These are phyloP conservation scores for Endoconidiophora polonica DNA, from an alignment of 2,329 filamentous ascomycete species.

Conservation along the genomic window DNA sequence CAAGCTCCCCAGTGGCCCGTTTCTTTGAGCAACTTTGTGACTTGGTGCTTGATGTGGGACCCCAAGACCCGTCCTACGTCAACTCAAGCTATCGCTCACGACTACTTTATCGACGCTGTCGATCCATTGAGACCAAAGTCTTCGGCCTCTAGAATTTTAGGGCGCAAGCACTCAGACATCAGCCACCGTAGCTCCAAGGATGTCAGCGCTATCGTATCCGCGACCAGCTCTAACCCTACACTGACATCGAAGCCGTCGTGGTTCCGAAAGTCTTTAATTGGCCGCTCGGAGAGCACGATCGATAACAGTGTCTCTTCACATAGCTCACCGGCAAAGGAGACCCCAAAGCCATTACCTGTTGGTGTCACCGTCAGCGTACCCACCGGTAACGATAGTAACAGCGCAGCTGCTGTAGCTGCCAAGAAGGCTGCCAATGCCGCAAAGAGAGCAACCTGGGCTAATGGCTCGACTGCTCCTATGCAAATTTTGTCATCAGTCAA, in stretches of 20 bases:
- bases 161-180: slow-evolving; percentile 79
- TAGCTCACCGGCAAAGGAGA: slow-evolving; percentile 25
- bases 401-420: slow-evolving; percentile 25
- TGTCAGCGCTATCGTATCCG: slow-evolving; percentile 14
- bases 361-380: slow-evolving; percentile 19
- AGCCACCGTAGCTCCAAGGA: slow-evolving; percentile 52
- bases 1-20: slow-evolving; percentile 82
- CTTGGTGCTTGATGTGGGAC: slow-evolving; percentile 98
- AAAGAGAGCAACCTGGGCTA: slow-evolving; percentile 90
- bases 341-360: slow-evolving; percentile 28
- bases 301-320: slow-evolving; percentile 5
- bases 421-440: slow-evolving; percentile 26
- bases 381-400: slow-evolving; percentile 24
- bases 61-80: slow-evolving; percentile 83
- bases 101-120: slow-evolving; percentile 84
- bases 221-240: slow-evolving; percentile 22
- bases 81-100: slow-evolving; percentile 81
- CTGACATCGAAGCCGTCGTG: slow-evolving; percentile 69
- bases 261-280: slow-evolving; percentile 91
- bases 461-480: slow-evolving; percentile 74
- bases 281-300: slow-evolving; percentile 44
- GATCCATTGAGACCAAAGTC: slow-evolving; percentile 89
- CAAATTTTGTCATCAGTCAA: slow-evolving; percentile 88
- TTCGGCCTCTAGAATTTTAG: slow-evolving; percentile 65
- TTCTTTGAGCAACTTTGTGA: slow-evolving; percentile 80